A percentile compares a stretch with the other conserved stretches of the same genome.
Evolutionary conservation across 495 filamentous ascomycete species (phyloP).

Genomic region (Penicillium canariense): DNA sequence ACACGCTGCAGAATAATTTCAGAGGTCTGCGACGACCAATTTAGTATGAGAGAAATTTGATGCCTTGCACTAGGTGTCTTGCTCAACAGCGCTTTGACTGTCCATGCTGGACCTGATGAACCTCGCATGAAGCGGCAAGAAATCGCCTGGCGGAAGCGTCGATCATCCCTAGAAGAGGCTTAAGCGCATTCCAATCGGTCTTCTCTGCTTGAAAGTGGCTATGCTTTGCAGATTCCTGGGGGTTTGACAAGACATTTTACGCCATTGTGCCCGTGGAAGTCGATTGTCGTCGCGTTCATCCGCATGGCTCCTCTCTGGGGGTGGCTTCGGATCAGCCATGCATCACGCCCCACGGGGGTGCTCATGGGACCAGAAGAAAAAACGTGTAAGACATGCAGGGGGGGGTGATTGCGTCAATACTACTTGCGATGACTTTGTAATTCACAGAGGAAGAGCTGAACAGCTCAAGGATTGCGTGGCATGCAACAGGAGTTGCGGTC

Average conservation of each 20-base stretch:
- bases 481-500: slow-evolving; percentile 16
- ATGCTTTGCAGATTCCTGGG: neutral
- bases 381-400: slow-evolving; percentile 30
- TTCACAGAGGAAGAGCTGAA: neutral
- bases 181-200: slow-evolving; percentile 22
- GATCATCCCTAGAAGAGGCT: slow-evolving; percentile 22
- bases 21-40: neutral
- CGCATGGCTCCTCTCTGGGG: slow-evolving; percentile 6
- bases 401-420: slow-evolving; percentile 6
- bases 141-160: slow-evolving; percentile 8
- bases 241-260: slow-evolving; percentile 8
- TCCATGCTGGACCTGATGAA: slow-evolving; percentile 14
- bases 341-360: slow-evolving; percentile 7
- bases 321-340: slow-evolving; percentile 3
- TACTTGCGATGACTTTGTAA: neutral
- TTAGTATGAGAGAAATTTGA: slow-evolving; percentile 3
- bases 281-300: neutral
- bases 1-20: slow-evolving; percentile 18
- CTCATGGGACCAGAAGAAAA: slow-evolving; percentile 14
- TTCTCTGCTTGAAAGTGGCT: neutral
- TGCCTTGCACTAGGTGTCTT: slow-evolving; percentile 16
- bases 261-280: neutral
- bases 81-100: slow-evolving; percentile 3
- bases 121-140: slow-evolving; percentile 22
- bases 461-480: neutral